These are phyloP conservation scores for Mimosa pudica DNA, from an alignment of 306 rosid genomes.

Conservation along the genomic window DNA sequence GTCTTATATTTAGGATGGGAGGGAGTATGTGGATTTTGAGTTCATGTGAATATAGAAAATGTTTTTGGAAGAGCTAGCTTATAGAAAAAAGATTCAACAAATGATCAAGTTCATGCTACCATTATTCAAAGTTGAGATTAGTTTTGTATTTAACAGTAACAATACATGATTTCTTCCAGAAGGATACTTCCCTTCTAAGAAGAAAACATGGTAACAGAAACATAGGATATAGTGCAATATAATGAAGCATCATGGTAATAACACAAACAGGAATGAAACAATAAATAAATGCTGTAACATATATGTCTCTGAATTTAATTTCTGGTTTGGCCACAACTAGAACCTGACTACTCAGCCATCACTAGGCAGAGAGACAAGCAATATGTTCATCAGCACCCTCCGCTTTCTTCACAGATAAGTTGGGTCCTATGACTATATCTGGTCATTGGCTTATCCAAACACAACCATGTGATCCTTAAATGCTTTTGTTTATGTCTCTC, in stretches of 20 bases:
- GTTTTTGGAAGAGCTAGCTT: too few relatives aligned
- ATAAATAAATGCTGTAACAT: background rate
- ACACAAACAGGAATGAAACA: background rate
- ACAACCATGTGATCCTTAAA: slow-evolving; percentile 30
- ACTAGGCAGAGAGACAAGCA: background rate
- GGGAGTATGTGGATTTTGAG: too few relatives aligned
- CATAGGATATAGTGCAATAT: too few relatives aligned
- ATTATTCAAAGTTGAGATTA: background rate
- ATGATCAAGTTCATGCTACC: background rate
- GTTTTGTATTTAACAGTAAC: background rate
- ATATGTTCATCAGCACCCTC: background rate
- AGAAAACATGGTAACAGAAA: background rate
- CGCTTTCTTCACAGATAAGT: background rate
- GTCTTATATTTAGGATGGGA: too few relatives aligned
- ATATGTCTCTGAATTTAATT: background rate
- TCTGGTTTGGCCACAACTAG: background rate
- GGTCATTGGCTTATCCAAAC: slow-evolving; percentile 1
- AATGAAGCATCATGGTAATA: background rate
- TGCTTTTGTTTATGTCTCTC: slow-evolving; percentile 15
- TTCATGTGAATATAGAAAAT: too few relatives aligned
- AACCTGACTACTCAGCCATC: background rate
- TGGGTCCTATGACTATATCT: background rate
- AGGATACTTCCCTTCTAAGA: too few relatives aligned
- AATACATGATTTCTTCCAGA: background rate
- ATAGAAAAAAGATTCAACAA: too few relatives aligned